These are phyloP conservation scores for Helotiales sp. DNA, from an alignment of 2,329 filamentous ascomycete species.

Conservation along the genomic window DNA sequence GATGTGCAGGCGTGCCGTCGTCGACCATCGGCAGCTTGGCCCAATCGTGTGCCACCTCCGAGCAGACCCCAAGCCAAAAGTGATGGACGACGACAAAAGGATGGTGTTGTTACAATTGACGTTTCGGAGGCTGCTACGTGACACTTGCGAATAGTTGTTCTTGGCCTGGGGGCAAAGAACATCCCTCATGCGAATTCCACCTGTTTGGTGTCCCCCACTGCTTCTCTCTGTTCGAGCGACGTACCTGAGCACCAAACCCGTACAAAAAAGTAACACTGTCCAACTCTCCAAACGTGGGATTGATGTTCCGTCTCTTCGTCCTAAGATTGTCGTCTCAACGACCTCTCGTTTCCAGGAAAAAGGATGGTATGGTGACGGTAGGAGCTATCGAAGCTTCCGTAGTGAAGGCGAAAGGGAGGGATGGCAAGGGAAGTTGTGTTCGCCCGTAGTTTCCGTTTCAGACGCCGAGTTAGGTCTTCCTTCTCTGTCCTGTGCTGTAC, in stretches of 20 bases:
- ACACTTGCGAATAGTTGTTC: too few species aligned
- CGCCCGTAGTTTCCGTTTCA: conserved; percentile 30
- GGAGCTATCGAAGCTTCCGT: conserved; percentile 27
- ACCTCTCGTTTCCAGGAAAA: neutral
- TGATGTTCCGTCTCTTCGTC: conserved; percentile 14
- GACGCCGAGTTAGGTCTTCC: conserved; percentile 18
- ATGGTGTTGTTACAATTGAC: conserved; percentile 40
- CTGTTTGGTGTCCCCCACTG: conserved; percentile 5
- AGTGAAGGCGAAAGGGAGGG: neutral
- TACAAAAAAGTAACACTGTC: conserved; percentile 14
- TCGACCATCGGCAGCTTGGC: conserved; percentile 9
- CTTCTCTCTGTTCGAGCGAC: neutral
- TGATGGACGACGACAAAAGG: conserved; percentile 17
- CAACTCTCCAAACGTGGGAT: conserved; percentile 19
- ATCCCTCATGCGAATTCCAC: conserved; percentile 37
- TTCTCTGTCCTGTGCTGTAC: neutral
- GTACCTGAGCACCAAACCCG: conserved; percentile 5
- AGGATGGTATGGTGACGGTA: neutral
- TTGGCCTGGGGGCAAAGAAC: too few species aligned
- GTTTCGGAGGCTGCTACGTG: conserved; percentile 41
- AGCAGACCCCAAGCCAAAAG: conserved; percentile 6
- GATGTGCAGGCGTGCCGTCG: conserved; percentile 13
- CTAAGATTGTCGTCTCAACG: conserved; percentile 12
- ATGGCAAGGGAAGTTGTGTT: neutral
- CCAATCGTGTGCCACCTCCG: conserved; percentile 9